Percentiles rank a stretch among this genome's conserved stretches.
Conservation (phyloP, 805 yeast genomes). For the Phaffomyces opuntiae region DNA sequence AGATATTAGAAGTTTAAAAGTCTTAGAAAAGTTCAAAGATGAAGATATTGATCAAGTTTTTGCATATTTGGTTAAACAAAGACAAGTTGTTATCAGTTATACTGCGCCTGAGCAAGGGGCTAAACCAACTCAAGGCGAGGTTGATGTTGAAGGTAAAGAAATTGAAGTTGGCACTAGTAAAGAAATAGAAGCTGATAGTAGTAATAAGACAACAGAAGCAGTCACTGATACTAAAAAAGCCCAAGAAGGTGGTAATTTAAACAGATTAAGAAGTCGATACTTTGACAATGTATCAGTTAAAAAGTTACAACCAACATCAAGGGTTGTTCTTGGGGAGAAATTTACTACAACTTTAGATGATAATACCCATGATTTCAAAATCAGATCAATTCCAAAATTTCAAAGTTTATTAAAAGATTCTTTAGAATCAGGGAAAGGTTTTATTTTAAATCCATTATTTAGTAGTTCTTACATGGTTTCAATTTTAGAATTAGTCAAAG, state of each 20-base stretch:
- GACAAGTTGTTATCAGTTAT: slow-evolving; percentile 40
- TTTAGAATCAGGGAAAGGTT: slow-evolving; percentile 42
- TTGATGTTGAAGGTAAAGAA: background rate
- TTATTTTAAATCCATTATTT: slow-evolving; percentile 44
- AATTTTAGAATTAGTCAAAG: slow-evolving; percentile 47
- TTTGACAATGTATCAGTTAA: too few species aligned
- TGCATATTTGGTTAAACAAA: slow-evolving; percentile 38
- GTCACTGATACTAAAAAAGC: too few species aligned
- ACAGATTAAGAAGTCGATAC: too few species aligned
- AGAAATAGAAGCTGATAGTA: too few species aligned
- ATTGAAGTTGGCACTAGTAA: too few species aligned
- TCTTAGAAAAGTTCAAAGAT: slow-evolving; percentile 34
- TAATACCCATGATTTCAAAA: slow-evolving; percentile 23
- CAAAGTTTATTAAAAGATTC: slow-evolving; percentile 35
- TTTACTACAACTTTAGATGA: slow-evolving; percentile 19
- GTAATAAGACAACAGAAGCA: too few species aligned
- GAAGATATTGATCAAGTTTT: slow-evolving; percentile 43
- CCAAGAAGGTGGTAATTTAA: too few species aligned
- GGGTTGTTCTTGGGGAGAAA: slow-evolving; percentile 21
- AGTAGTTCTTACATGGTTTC: slow-evolving; percentile 59
- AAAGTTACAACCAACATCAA: background rate
- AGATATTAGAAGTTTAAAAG: slow-evolving; percentile 24
- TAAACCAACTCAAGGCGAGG: too few species aligned
- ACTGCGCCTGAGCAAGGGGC: too few species aligned
- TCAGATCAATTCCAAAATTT: slow-evolving; percentile 44